phyloP scores from a whole-genome alignment of 352 stramenopile genomes.

The Phytophthora quininea region DNA sequence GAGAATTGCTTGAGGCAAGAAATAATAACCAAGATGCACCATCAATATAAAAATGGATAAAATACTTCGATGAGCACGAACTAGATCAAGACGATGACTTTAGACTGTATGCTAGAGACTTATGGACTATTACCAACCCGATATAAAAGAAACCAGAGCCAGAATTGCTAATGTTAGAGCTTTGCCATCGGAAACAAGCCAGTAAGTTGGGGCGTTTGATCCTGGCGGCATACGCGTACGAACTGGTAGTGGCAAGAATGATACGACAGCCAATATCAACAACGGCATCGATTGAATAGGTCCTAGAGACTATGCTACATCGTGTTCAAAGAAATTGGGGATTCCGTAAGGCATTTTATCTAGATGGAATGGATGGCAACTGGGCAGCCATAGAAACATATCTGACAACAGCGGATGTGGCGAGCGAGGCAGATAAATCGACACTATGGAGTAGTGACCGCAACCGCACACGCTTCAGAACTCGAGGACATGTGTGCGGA shows the following conservation, averaged over 20 bases:
- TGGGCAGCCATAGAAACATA: background rate
- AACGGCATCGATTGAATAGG: too few species aligned
- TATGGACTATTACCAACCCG: background rate
- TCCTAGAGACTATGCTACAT: too few species aligned
- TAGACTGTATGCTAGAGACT: background rate
- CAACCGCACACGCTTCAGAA: background rate
- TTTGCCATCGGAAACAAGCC: background rate
- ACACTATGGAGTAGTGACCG: background rate
- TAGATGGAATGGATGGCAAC: background rate
- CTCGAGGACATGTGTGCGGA: background rate
- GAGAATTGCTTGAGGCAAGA: background rate
- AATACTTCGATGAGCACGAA: background rate
- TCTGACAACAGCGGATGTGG: background rate
- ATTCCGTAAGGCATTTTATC: background rate
- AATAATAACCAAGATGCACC: background rate
- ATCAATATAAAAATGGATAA: background rate
- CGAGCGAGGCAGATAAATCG: background rate
- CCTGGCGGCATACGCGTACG: background rate
- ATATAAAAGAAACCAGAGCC: background rate
- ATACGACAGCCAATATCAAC: too few species aligned
- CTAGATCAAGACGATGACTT: background rate
- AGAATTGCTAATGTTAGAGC: background rate
- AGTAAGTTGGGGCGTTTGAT: background rate
- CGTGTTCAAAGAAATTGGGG: background rate
- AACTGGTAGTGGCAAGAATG: too few species aligned